phyloP scores from a whole-genome alignment of 768 basidiomycete genomes.

The Boletus rubroflammeus region DNA sequence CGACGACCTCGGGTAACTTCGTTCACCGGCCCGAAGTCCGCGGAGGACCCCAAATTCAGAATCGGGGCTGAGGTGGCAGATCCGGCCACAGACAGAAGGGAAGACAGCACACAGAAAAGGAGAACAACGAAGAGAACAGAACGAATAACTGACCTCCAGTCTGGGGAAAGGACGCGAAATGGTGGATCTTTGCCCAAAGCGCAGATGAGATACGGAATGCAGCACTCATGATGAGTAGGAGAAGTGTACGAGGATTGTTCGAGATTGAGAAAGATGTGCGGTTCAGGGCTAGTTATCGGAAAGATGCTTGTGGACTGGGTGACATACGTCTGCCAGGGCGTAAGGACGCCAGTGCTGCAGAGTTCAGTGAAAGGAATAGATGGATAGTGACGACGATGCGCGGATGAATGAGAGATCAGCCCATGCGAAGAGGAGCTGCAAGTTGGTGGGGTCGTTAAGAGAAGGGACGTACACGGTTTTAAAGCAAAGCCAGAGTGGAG shows the following conservation, averaged over 20 bases:
- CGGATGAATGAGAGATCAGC: slow-evolving; percentile 8
- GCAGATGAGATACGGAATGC: slow-evolving; percentile 69
- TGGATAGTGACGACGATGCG: neutral
- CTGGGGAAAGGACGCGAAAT: slow-evolving; percentile 89
- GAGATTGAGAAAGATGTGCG: neutral
- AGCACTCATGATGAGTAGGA: slow-evolving; percentile 33
- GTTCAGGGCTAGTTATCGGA: slow-evolving; percentile 12
- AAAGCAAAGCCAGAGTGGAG: slow-evolving; percentile 6
- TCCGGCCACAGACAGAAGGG: neutral
- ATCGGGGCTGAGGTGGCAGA: neutral
- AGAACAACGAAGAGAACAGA: neutral
- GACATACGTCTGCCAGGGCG: slow-evolving; percentile 23
- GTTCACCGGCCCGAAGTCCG: neutral
- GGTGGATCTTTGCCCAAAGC: slow-evolving; percentile 88
- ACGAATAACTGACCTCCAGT: slow-evolving; percentile 66
- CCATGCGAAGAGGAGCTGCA: slow-evolving; percentile 8
- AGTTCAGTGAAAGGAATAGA: neutral
- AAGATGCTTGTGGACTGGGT: slow-evolving; percentile 1
- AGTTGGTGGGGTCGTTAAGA: neutral
- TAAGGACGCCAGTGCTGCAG: slow-evolving; percentile 20
- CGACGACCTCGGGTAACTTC: neutral
- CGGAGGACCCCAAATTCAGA: neutral
- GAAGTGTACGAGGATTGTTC: neutral
- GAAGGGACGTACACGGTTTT: neutral
- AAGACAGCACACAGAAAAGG: too few relatives aligned